These are phyloP conservation scores for Tetrastigma voinierianum DNA, from an alignment of 164 flowering plant genomes.

Conservation along the genomic window DNA sequence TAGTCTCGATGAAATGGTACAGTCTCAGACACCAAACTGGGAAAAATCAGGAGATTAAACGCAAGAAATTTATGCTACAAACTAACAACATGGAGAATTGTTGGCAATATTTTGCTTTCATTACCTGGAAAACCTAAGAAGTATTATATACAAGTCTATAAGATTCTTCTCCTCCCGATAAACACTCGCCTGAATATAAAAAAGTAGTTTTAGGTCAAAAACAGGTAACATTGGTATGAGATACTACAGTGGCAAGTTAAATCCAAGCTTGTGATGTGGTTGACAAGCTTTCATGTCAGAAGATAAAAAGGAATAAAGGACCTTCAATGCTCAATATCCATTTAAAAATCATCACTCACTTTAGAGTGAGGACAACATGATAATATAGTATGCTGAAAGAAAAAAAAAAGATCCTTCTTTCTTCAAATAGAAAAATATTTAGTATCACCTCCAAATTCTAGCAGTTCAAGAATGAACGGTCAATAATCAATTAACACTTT, in stretches of 20 bases:
- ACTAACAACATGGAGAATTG: background rate
- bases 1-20: constrained; percentile 94
- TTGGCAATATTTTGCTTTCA: background rate
- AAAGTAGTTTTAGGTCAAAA: background rate
- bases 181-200: constrained; percentile 64
- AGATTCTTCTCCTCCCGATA: constrained; percentile 82
- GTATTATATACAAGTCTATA: constrained; percentile 84
- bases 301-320: background rate
- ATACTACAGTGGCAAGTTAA: background rate
- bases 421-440: no score
- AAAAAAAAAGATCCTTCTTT: no score
- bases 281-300: background rate
- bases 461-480: no score
- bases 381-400: no score
- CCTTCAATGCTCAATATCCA: background rate
- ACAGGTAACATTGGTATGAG: background rate
- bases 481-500: no score
- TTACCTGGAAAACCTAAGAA: constrained; percentile 92
- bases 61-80: background rate
- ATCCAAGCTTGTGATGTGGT: background rate
- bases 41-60: background rate
- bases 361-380: no score
- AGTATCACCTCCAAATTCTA: no score
- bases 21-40: constrained; percentile 91
- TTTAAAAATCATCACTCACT: background rate